phyloP scores from a whole-genome alignment of 2,329 filamentous ascomycete species.

The Verticillium zaregamsianum region DNA sequence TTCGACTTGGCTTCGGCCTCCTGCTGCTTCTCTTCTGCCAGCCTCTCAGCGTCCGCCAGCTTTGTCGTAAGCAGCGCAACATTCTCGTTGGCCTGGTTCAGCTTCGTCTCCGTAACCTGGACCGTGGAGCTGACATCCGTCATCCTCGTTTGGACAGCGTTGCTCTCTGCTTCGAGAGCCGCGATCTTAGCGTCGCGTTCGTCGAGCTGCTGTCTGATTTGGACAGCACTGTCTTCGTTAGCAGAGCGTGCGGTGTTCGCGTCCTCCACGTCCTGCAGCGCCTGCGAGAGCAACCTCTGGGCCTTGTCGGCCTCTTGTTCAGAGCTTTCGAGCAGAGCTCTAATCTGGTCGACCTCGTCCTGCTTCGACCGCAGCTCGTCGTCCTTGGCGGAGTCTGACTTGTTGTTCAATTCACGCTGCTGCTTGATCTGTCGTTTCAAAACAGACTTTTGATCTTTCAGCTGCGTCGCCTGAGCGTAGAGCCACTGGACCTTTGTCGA shows the following conservation, averaged over 20 bases:
- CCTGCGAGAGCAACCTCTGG: slow-evolving; percentile 45
- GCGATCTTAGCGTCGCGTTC: slow-evolving; percentile 34
- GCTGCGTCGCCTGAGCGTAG: slow-evolving; percentile 67
- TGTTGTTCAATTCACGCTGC: slow-evolving; percentile 86
- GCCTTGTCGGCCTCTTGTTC: slow-evolving; percentile 32
- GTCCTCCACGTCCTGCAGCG: slow-evolving; percentile 43
- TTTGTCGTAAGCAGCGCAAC: slow-evolving; percentile 32
- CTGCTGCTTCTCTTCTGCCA: slow-evolving; percentile 33
- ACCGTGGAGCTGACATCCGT: slow-evolving; percentile 28
- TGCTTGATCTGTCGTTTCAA: slow-evolving; percentile 91
- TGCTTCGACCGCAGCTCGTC: slow-evolving; percentile 56
- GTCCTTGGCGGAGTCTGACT: slow-evolving; percentile 71
- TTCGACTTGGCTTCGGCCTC: slow-evolving; percentile 31
- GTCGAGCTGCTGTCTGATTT: slow-evolving; percentile 16
- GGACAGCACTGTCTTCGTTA: slow-evolving; percentile 12
- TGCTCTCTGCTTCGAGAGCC: slow-evolving; percentile 34
- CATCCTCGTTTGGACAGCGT: slow-evolving; percentile 33
- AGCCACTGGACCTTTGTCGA: slow-evolving; percentile 74
- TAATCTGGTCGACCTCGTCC: slow-evolving; percentile 45
- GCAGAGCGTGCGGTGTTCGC: slow-evolving; percentile 17
- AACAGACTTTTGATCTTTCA: slow-evolving; percentile 86
- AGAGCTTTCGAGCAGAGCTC: slow-evolving; percentile 29
- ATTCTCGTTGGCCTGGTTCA: slow-evolving; percentile 36
- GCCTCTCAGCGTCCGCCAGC: slow-evolving; percentile 23
- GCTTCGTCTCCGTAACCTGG: slow-evolving; percentile 17